A percentile compares a stretch with the other conserved stretches of the same genome.
Evolutionary conservation across 352 stramenopile genomes (phyloP).

Genomic region (Thraustochytrium sp.): DNA sequence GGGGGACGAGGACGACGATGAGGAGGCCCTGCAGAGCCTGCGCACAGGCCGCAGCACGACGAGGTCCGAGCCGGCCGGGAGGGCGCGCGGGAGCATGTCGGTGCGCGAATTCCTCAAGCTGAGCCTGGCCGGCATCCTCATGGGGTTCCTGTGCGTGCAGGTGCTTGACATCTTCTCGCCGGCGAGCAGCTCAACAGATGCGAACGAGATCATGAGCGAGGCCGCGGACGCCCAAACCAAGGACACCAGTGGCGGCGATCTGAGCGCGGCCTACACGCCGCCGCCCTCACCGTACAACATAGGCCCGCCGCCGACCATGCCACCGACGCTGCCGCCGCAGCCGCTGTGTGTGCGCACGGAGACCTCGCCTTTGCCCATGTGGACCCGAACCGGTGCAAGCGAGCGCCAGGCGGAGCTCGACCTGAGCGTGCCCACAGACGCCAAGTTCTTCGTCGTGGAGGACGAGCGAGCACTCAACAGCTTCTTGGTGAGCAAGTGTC

Average conservation of each 20-base stretch:
- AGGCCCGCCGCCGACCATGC: background rate
- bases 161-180: background rate
- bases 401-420: background rate
- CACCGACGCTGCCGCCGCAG: background rate
- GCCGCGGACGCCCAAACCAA: background rate
- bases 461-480: background rate
- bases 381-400: background rate
- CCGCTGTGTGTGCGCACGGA: background rate
- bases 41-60: too few species aligned
- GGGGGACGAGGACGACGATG: too few species aligned
- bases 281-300: background rate
- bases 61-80: too few species aligned
- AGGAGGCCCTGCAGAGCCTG: too few species aligned
- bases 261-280: background rate
- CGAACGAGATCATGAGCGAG: background rate
- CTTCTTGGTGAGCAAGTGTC: background rate
- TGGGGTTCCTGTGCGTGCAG: background rate
- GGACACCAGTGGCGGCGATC: background rate
- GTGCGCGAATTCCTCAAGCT: constrained; percentile 22
- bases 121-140: background rate
- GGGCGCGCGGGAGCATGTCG: too few species aligned
- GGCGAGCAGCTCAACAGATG: background rate
- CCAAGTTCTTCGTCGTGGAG: background rate
- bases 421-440: background rate
- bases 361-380: background rate